phyloP scores from a whole-genome alignment of 1,284 basidiomycete species.

The Ustilago nuda region DNA sequence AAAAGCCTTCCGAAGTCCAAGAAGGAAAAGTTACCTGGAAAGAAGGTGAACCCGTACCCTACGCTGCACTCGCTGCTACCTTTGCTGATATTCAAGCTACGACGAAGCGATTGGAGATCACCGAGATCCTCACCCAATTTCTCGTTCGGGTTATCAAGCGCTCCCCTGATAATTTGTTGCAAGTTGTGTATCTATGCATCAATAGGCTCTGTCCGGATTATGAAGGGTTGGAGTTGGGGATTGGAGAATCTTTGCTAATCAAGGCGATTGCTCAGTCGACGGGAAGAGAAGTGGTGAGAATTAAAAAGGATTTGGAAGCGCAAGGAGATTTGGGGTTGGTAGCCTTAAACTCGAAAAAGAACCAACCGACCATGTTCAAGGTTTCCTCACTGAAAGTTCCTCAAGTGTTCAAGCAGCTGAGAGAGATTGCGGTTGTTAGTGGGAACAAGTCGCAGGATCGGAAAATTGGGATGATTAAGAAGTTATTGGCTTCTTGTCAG shows the following conservation, averaged over 20 bases:
- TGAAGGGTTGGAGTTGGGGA: conserved; percentile 92
- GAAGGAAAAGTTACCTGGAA: conserved; percentile 78
- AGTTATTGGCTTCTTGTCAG: conserved; percentile 90
- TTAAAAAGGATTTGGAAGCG: conserved; percentile 92
- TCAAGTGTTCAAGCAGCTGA: conserved; percentile 73
- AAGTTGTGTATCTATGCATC: conserved; percentile 94
- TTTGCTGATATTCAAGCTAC: conserved; percentile 93
- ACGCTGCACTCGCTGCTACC: conserved; percentile 87
- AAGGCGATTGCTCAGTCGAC: conserved; percentile 97
- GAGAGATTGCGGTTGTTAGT: conserved; percentile 76
- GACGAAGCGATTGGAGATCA: conserved; percentile 95
- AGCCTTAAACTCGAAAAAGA: conserved; percentile 91
- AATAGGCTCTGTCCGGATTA: conserved; percentile 98
- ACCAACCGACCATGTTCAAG: conserved; percentile 94
- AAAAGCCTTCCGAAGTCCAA: conserved; percentile 75
- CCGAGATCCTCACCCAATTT: conserved; percentile 86
- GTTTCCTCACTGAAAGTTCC: conserved; percentile 89
- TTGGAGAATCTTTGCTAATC: conserved; percentile 92
- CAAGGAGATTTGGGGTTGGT: conserved; percentile 96
- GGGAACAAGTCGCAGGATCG: conserved; percentile 74
- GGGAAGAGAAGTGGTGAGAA: conserved; percentile 81
- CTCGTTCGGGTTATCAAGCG: conserved; percentile 88
- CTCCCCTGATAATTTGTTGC: conserved; percentile 80
- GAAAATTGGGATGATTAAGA: conserved; percentile 95
- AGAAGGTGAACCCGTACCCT: conserved; percentile 86